Base-by-base conservation (phyloP, 2,329 filamentous ascomycete genomes). In the Penicillium sp. region DNA sequence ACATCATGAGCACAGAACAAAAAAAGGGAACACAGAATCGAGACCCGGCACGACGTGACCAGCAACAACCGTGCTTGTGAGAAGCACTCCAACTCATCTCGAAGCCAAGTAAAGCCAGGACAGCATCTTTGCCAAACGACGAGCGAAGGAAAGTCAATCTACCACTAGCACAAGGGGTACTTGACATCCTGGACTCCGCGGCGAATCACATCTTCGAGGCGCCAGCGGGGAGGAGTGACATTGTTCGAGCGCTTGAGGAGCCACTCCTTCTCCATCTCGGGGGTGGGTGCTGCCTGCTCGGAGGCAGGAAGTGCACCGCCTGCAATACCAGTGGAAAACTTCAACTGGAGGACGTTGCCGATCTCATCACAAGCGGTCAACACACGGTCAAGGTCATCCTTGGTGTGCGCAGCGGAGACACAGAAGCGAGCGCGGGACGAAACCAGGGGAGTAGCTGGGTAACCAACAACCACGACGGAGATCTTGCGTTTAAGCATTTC, bases 401-500 rank as follows among this genome's bases (percentile, higher is more conserved):
- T 99, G 73, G 95, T 99, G 77, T 99, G 93, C 1, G 93, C 89
- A 2, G 93, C 85, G 3, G 90, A 95, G 45, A 99, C 84, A 68
- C 93, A 99, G 81, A 99, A 96, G 40, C 93, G 87, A 42, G 89
- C 93, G 56, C 93, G 87, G 16, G 92, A 96, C 54, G 88, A 95
- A 61, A 97, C 95, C 38, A 99, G 81, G 1, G 93, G 93, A 2
- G 93, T 99, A 8, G 92, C 93, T 5, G 93, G 93, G 68, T 99
- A 99, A 44, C 92, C 93, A 54, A 99, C 93, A 38, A 99, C 89
- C 33, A 99, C 93, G 43, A 97, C 89, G 0, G 92, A 93, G 61
- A 99, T 97, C 73, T 96, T 97, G 66, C 93, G 89, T 75, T 88
- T 89, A 53, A 97, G 82, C 93, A 99, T 97, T 72, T 97, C 93